These are phyloP conservation scores for Staphylotrichum longicolle DNA, from an alignment of 495 filamentous ascomycete genomes.

Conservation along the genomic window DNA sequence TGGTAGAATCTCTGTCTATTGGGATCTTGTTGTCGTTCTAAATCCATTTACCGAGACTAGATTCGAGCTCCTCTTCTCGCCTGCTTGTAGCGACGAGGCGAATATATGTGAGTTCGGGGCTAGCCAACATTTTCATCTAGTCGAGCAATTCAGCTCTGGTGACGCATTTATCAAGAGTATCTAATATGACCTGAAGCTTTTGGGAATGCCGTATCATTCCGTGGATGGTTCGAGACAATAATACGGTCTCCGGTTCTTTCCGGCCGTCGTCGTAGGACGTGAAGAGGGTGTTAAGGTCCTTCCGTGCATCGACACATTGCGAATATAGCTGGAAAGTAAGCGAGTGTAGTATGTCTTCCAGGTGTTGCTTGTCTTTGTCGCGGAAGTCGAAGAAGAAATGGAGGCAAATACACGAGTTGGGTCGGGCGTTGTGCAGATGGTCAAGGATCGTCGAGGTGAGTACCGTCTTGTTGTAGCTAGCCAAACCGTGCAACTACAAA, in stretches of 20 bases:
- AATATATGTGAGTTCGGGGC: neutral
- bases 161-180: conserved; percentile 7
- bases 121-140: conserved; percentile 4
- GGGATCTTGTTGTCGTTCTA: neutral
- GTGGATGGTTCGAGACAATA: neutral
- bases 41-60: neutral
- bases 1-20: conserved; percentile 1
- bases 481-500: conserved; percentile 6
- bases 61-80: conserved; percentile 2
- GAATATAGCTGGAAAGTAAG: conserved; percentile 4
- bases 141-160: conserved; percentile 1
- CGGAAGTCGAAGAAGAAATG: conserved; percentile 4
- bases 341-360: conserved; percentile 1
- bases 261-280: conserved; percentile 1
- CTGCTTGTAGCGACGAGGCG: conserved; percentile 1
- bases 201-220: conserved; percentile 3
- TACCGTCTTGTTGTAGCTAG: neutral
- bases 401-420: conserved; percentile 5
- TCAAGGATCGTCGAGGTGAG: conserved; percentile 8
- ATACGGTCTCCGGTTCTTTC: neutral
- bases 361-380: conserved; percentile 7
- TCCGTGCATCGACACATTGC: conserved; percentile 2
- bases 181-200: conserved; percentile 2
- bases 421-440: conserved; percentile 2
- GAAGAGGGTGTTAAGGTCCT: neutral